Percentiles rank a stretch among this genome's conserved stretches.
These are phyloP conservation scores for Fusarium marasasianum DNA, from an alignment of 2,329 filamentous ascomycete species.

Conservation along the genomic window DNA sequence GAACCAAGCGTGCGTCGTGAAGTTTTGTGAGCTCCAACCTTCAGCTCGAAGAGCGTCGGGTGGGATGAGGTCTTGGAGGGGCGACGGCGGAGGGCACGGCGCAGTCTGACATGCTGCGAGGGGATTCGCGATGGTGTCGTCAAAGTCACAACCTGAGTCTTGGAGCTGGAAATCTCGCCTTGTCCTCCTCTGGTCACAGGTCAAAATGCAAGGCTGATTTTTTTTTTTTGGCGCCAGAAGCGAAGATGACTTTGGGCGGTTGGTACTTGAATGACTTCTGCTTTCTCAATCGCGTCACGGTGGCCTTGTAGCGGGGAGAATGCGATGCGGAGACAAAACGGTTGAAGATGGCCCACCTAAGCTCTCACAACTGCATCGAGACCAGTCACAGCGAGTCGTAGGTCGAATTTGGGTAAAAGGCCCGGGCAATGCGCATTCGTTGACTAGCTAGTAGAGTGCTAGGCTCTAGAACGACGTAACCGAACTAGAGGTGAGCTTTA, in stretches of 20 bases:
- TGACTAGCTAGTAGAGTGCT: slow-evolving; percentile 6
- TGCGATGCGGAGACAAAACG: slow-evolving; percentile 24
- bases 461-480: slow-evolving; percentile 14
- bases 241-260: slow-evolving; percentile 4
- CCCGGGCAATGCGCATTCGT: neutral
- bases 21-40: slow-evolving; percentile 13
- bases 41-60: slow-evolving; percentile 31
- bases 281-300: slow-evolving; percentile 21
- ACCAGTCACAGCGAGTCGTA: neutral
- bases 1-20: slow-evolving; percentile 2
- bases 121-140: slow-evolving; percentile 14
- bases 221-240: neutral
- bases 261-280: slow-evolving; percentile 13
- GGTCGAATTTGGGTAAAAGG: neutral
- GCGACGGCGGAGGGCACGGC: slow-evolving; percentile 25
- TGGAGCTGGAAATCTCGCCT: slow-evolving; percentile 1
- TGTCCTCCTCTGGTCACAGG: neutral
- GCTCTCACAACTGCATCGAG: slow-evolving; percentile 14
- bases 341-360: slow-evolving; percentile 9
- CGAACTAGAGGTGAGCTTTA: slow-evolving; percentile 13
- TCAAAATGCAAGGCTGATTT: neutral
- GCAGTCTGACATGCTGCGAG: slow-evolving; percentile 44
- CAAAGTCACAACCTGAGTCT: slow-evolving; percentile 21
- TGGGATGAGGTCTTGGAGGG: slow-evolving; percentile 32
- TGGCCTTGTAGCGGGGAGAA: slow-evolving; percentile 22